Percentiles rank a stretch among this genome's conserved stretches.
These are phyloP conservation scores for Helichrysum umbraculigerum DNA, from an alignment of 129 eudicot genomes.

Conservation along the genomic window DNA sequence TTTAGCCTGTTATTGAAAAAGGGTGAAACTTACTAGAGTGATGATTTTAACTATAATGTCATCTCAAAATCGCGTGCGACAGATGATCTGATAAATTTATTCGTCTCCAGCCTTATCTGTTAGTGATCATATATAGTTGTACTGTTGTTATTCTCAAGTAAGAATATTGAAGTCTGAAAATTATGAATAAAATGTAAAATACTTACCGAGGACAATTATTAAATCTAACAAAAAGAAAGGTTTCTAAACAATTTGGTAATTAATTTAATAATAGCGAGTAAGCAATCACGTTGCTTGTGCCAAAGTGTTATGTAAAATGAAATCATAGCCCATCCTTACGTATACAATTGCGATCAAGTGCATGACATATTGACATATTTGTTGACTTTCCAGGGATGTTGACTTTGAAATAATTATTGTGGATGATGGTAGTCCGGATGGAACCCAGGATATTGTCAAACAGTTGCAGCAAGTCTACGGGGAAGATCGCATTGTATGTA, in stretches of 20 bases:
- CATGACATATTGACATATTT: neutral
- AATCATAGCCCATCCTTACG: neutral
- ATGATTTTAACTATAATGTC: too few species aligned
- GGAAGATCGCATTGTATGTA: slow-evolving; percentile 81
- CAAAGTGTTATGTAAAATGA: neutral
- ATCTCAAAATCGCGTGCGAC: too few species aligned
- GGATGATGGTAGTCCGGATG: slow-evolving; percentile 99
- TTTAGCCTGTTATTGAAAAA: too few species aligned
- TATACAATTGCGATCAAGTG: neutral
- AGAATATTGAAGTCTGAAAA: too few species aligned
- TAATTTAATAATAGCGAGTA: too few species aligned
- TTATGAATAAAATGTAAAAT: neutral
- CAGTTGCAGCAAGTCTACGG: slow-evolving; percentile 88
- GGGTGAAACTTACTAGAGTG: too few species aligned
- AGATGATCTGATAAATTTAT: too few species aligned
- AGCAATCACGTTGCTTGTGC: neutral
- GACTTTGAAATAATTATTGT: slow-evolving; percentile 79
- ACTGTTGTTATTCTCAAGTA: too few species aligned
- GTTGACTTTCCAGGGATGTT: slow-evolving; percentile 48
- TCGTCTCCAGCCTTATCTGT: too few species aligned
- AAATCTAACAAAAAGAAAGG: neutral
- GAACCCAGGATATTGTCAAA: slow-evolving; percentile 92
- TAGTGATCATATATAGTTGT: too few species aligned
- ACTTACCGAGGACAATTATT: neutral
- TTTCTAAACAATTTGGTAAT: too few species aligned